Percentiles rank a stretch among this genome's conserved stretches.
Conservation (phyloP, 177 flowering plant species). For the Vitis hybrid region DNA sequence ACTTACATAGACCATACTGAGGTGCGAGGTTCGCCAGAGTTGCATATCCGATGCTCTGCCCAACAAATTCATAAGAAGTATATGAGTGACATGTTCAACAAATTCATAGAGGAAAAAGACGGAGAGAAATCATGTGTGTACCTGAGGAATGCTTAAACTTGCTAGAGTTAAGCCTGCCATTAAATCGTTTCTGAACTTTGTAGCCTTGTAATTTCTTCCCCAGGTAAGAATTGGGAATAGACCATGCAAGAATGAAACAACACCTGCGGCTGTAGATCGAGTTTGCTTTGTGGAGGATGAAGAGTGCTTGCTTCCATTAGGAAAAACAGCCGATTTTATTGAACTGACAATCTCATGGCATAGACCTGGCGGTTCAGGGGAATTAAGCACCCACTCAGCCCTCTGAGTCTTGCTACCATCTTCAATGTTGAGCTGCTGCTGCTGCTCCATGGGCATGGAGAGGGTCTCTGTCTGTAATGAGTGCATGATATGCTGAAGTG, state of each 20-base stretch:
- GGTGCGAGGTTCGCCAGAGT: constrained; percentile 83
- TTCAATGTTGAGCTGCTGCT: constrained; percentile 22
- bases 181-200: constrained; percentile 60
- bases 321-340: constrained; percentile 29
- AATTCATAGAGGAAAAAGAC: background rate
- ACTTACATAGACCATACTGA: constrained; percentile 84
- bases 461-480: constrained; percentile 20
- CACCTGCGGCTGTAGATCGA: background rate
- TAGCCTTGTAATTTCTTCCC: constrained; percentile 51
- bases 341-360: constrained; percentile 31
- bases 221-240: constrained; percentile 71
- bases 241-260: constrained; percentile 30
- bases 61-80: background rate
- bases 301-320: constrained; percentile 18
- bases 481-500: constrained; percentile 46
- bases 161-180: constrained; percentile 86
- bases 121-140: constrained; percentile 8
- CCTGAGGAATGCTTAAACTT: constrained; percentile 90
- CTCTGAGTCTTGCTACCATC: constrained; percentile 17
- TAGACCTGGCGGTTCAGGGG: constrained; percentile 57
- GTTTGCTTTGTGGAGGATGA: constrained; percentile 17
- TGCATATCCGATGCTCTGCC: constrained; percentile 86
- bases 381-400: constrained; percentile 39
- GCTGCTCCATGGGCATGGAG: constrained; percentile 17
- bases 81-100: background rate